Percentiles rank a stretch among this genome's conserved stretches.
phyloP scores from a whole-genome alignment of 306 rosid genomes.

The Hippophae gyantsensis region DNA sequence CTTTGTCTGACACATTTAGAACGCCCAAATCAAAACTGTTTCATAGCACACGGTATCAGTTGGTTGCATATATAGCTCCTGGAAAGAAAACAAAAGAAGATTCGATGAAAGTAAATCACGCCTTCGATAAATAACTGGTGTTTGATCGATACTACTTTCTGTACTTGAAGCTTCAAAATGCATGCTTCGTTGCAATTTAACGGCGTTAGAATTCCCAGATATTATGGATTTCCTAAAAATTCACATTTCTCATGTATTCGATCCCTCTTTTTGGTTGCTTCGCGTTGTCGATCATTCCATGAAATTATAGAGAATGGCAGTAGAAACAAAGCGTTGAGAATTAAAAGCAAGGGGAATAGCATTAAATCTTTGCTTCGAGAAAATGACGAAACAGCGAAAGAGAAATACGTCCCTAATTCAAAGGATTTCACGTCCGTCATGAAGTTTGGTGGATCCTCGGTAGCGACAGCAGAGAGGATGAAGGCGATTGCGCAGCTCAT shows the following conservation, averaged over 20 bases:
- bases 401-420: background rate
- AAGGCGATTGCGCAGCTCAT: constrained; percentile 10
- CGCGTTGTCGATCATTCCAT: background rate
- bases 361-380: constrained; percentile 5
- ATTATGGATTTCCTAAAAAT: background rate
- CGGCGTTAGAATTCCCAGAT: constrained; percentile 12
- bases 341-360: background rate
- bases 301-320: constrained; percentile 10
- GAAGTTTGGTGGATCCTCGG: constrained; percentile 19
- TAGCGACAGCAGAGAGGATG: constrained; percentile 14
- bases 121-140: background rate
- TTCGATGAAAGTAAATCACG: background rate
- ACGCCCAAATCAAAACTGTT: background rate
- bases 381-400: background rate
- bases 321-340: background rate
- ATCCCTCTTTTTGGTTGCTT: background rate
- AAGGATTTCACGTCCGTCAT: constrained; percentile 9
- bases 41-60: background rate
- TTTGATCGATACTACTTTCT: background rate
- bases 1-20: background rate
- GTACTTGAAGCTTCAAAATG: constrained; percentile 3
- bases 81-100: background rate
- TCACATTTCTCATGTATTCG: background rate
- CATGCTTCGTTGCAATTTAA: constrained; percentile 15
- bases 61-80: background rate